Conservation (phyloP, 176 grass and related monocot genomes). For the Microstegium vimineum region DNA sequence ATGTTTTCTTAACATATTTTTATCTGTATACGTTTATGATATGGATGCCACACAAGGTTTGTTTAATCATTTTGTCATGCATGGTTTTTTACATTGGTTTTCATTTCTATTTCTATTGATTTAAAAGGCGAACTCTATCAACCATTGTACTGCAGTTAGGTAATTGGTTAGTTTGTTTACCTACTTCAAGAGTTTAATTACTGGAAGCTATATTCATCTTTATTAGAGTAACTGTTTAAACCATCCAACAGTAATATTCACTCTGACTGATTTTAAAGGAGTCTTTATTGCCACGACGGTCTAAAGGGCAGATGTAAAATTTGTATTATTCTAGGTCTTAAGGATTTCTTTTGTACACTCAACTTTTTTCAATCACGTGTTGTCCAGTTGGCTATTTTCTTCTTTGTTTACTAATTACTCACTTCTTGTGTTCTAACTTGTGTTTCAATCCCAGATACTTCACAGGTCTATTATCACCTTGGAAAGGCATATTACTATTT, state of each 20-base stretch:
- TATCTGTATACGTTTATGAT: neutral
- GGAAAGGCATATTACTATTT: slow-evolving; percentile 75
- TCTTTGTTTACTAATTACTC: neutral
- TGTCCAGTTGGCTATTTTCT: neutral
- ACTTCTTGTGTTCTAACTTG: neutral
- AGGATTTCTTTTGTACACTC: neutral
- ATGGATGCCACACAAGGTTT: neutral
- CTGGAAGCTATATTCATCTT: neutral
- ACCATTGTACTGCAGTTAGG: neutral
- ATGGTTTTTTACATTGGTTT: neutral
- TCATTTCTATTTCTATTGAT: neutral
- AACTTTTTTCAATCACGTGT: neutral
- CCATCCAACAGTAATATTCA: neutral
- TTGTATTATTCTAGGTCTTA: neutral
- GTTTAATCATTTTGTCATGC: neutral
- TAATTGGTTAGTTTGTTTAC: neutral
- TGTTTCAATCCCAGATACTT: slow-evolving; percentile 42
- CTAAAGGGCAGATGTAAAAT: neutral
- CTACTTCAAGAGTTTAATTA: neutral
- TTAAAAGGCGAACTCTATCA: neutral
- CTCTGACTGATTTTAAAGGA: neutral
- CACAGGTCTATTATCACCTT: slow-evolving; percentile 58
- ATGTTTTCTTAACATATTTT: neutral
- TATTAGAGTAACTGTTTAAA: neutral
- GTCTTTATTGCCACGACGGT: neutral